A percentile compares a stretch with the other conserved stretches of the same genome.
Conservation (phyloP, 352 stramenopile species). For the Phytopythium chamaehyphon region DNA sequence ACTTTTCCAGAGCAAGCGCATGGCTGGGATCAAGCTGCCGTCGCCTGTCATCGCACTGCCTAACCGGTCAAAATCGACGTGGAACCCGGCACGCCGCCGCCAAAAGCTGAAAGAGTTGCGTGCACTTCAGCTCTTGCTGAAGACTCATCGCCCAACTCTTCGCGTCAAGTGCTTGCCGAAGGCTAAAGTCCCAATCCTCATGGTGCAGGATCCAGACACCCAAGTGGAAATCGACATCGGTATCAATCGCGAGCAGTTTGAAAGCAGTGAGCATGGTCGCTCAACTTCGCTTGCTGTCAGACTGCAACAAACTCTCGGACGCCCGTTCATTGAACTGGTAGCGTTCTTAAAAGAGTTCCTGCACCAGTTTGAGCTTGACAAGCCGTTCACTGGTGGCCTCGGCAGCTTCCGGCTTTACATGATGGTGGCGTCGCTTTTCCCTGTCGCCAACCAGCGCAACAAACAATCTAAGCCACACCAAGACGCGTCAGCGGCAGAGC, state of each 20-base stretch:
- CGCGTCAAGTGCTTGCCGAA: constrained; percentile 66
- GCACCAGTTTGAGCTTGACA: constrained; percentile 75
- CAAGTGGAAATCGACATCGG: constrained; percentile 59
- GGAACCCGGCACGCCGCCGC: constrained; percentile 60
- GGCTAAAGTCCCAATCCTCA: constrained; percentile 74
- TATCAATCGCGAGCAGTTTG: constrained; percentile 57
- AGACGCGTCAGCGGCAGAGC: not conserved
- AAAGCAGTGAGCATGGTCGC: constrained; percentile 52
- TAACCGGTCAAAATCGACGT: constrained; percentile 46
- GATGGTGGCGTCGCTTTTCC: constrained; percentile 71
- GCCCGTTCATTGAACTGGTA: constrained; percentile 49
- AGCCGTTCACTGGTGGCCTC: constrained; percentile 71
- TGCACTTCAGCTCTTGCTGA: constrained; percentile 50
- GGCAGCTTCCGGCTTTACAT: constrained; percentile 80
- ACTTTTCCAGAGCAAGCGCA: constrained; percentile 4
- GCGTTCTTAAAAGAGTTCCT: constrained; percentile 77
- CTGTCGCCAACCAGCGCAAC: not conserved
- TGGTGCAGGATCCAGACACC: constrained; percentile 48
- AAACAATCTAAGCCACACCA: not conserved
- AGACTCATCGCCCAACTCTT: constrained; percentile 40
- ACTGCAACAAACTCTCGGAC: constrained; percentile 38
- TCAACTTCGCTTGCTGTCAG: constrained; percentile 53
- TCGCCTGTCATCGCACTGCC: not conserved
- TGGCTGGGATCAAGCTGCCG: constrained; percentile 1
- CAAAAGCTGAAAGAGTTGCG: constrained; percentile 52